Conservation (phyloP, 192 early-diverging fungal species). For the Thamnidium elegans region DNA sequence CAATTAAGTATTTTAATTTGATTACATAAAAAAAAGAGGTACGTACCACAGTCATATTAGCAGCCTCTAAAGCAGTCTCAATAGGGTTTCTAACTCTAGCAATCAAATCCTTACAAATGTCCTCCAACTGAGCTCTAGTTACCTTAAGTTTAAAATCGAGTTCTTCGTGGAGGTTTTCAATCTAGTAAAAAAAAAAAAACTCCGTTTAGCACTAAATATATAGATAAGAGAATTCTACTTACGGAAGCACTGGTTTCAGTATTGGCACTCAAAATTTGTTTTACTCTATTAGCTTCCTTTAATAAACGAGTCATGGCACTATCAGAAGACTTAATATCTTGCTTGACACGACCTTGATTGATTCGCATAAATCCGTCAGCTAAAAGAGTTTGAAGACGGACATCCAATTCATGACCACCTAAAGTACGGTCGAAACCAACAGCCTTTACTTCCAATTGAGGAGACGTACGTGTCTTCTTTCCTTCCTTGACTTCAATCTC, state of each 20-base stretch:
- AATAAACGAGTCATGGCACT: slow-evolving; percentile 87
- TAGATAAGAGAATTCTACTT: slow-evolving; percentile 12
- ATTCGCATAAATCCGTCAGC: slow-evolving; percentile 69
- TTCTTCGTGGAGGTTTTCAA: slow-evolving; percentile 87
- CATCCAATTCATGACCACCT: slow-evolving; percentile 87
- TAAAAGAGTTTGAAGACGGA: slow-evolving; percentile 76
- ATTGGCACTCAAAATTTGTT: slow-evolving; percentile 95
- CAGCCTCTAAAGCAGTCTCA: slow-evolving; percentile 62
- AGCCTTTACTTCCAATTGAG: slow-evolving; percentile 77
- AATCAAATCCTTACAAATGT: slow-evolving; percentile 59
- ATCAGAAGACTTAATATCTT: slow-evolving; percentile 58
- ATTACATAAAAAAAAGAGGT: neutral
- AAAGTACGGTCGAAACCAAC: slow-evolving; percentile 79
- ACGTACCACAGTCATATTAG: slow-evolving; percentile 60
- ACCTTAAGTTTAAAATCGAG: slow-evolving; percentile 78
- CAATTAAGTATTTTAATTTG: neutral
- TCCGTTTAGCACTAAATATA: neutral
- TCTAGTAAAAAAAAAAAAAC: slow-evolving; percentile 34
- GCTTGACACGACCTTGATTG: slow-evolving; percentile 46
- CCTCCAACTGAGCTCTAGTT: slow-evolving; percentile 80
- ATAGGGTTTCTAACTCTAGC: slow-evolving; percentile 73
- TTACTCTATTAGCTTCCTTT: slow-evolving; percentile 93
- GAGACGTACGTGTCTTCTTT: slow-evolving; percentile 42
- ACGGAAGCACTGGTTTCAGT: slow-evolving; percentile 78
- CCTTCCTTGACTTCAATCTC: slow-evolving; percentile 57